These are phyloP conservation scores for Cymbopogon flexuosus DNA, from an alignment of 202 grass and related monocot genomes.

Conservation along the genomic window DNA sequence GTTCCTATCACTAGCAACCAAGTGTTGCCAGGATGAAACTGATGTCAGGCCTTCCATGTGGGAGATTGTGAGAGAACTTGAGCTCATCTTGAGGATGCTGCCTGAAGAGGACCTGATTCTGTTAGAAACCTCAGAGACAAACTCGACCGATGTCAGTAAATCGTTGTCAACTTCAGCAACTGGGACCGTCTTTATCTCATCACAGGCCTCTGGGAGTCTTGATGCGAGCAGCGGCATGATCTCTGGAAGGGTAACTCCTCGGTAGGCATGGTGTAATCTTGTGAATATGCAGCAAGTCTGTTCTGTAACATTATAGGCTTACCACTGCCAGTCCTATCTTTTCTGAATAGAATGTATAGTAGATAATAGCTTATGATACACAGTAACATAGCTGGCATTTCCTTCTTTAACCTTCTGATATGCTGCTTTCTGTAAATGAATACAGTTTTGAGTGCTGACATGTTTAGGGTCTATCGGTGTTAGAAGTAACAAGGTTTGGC, in stretches of 20 bases:
- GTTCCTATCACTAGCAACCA: slow-evolving; percentile 57
- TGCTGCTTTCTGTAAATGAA: slow-evolving; percentile 5
- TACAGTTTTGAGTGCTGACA: neutral
- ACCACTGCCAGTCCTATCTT: neutral
- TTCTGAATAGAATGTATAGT: neutral
- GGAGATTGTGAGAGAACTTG: slow-evolving; percentile 73
- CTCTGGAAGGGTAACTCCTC: slow-evolving; percentile 29
- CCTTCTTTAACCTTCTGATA: neutral
- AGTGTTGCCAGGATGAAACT: slow-evolving; percentile 68
- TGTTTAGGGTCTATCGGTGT: neutral
- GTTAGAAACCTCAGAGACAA: slow-evolving; percentile 36
- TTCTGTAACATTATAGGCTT: slow-evolving; percentile 1
- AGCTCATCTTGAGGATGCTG: slow-evolving; percentile 61
- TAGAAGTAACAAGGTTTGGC: neutral
- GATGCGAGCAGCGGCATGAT: slow-evolving; percentile 24
- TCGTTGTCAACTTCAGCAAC: slow-evolving; percentile 25
- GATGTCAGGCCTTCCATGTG: slow-evolving; percentile 71
- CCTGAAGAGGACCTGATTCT: slow-evolving; percentile 44
- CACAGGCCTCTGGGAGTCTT: slow-evolving; percentile 30
- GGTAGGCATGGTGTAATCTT: slow-evolving; percentile 22
- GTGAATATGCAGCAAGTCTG: neutral
- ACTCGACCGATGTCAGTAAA: slow-evolving; percentile 26
- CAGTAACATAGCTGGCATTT: neutral
- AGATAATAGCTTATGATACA: neutral
- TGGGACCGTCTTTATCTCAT: slow-evolving; percentile 14